Evolutionary conservation across 2,329 filamentous ascomycete species (phyloP).

Genomic region (Botrytis galanthina): DNA sequence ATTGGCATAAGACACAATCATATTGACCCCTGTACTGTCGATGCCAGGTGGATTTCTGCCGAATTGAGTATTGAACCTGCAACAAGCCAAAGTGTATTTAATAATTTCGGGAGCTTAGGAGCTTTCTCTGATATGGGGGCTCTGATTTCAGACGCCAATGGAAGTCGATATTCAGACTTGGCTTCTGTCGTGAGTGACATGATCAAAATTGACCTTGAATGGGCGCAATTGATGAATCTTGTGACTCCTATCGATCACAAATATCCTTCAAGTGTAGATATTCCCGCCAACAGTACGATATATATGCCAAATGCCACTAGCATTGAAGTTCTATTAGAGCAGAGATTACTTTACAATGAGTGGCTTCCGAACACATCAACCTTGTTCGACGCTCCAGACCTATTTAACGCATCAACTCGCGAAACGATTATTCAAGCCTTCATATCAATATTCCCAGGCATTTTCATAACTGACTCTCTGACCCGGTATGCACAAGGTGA

Average conservation of each 20-base stretch:
- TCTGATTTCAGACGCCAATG: neutral
- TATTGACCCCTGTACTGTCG: neutral
- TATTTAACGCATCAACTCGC: neutral
- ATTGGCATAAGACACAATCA: neutral
- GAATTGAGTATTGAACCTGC: neutral
- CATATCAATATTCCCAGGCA: neutral
- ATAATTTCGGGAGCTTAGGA: neutral
- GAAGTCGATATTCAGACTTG: neutral
- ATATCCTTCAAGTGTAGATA: neutral
- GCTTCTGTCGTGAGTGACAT: neutral
- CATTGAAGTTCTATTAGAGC: neutral
- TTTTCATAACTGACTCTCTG: neutral
- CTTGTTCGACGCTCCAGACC: neutral
- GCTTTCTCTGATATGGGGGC: neutral
- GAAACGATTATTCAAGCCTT: neutral
- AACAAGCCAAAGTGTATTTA: neutral
- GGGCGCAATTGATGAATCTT: neutral
- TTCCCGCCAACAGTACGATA: neutral
- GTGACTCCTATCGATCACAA: neutral
- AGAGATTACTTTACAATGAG: too few relatives aligned
- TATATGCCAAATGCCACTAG: neutral
- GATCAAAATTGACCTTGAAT: neutral
- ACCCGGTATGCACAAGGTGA: neutral
- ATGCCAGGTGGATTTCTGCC: neutral
- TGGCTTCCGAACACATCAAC: neutral